These are phyloP conservation scores for Picea glauca DNA, from an alignment of 75 land plant species.

Conservation along the genomic window DNA sequence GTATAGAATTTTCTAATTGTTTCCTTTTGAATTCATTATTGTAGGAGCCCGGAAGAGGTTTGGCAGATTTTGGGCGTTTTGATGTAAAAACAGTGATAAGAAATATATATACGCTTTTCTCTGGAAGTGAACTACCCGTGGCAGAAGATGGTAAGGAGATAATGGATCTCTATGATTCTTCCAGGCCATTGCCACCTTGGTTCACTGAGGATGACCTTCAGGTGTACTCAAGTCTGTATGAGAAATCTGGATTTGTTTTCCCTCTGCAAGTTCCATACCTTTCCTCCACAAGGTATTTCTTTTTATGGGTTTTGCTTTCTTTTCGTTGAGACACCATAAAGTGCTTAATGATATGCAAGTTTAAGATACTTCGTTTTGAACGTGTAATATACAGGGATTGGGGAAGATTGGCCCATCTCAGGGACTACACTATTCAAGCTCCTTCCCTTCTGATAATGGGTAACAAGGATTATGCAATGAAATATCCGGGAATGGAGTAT, in stretches of 20 bases:
- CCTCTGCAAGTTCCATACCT: constrained; percentile 59
- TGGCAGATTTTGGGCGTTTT: constrained; percentile 18
- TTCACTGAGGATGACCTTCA: constrained; percentile 57
- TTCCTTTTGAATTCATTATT: no score
- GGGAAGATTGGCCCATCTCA: neutral
- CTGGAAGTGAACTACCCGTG: constrained; percentile 41
- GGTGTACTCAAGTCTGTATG: constrained; percentile 43
- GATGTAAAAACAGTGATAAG: constrained; percentile 59
- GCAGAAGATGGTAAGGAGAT: constrained; percentile 54
- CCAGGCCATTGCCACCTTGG: constrained; percentile 58
- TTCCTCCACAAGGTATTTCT: neutral
- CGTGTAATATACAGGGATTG: constrained; percentile 10
- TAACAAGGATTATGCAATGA: constrained; percentile 37
- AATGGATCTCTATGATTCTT: constrained; percentile 52
- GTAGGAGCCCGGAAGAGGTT: no score
- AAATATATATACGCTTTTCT: constrained; percentile 63
- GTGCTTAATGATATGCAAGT: neutral
- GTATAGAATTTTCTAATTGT: no score
- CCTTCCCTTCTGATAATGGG: constrained; percentile 46
- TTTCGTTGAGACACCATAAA: neutral
- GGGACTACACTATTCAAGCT: constrained; percentile 19
- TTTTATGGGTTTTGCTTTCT: neutral
- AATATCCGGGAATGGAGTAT: constrained; percentile 42
- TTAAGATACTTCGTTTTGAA: neutral
- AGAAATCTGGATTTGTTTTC: constrained; percentile 46